phyloP scores from a whole-genome alignment of 768 basidiomycete species.

The Suillus plorans region DNA sequence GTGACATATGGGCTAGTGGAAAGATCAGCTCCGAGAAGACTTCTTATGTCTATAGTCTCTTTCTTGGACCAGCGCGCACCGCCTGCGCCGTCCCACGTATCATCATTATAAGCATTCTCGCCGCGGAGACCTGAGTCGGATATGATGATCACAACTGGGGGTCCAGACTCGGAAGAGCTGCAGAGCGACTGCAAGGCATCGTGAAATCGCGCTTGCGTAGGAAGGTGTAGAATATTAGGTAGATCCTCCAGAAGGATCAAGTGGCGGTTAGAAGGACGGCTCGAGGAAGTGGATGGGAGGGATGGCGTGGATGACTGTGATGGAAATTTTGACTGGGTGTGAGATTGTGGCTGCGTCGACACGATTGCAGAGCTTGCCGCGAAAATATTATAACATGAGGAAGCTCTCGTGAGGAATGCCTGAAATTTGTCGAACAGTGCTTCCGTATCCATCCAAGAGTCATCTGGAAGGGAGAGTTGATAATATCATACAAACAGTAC shows the following conservation, averaged over 20 bases:
- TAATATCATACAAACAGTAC: background rate
- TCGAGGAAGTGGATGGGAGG: conserved; percentile 12
- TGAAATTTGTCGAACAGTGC: conserved; percentile 66
- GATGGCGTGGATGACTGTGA: conserved; percentile 12
- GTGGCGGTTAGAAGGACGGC: conserved; percentile 38
- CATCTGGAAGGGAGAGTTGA: conserved; percentile 12
- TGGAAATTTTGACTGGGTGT: background rate
- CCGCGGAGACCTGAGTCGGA: conserved; percentile 83
- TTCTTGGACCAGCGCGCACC: conserved; percentile 48
- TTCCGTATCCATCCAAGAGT: conserved; percentile 15
- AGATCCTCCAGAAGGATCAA: conserved; percentile 86
- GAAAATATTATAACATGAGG: conserved; percentile 58
- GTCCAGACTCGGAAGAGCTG: conserved; percentile 26
- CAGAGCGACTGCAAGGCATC: conserved; percentile 59
- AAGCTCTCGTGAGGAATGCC: conserved; percentile 70
- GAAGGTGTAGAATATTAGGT: conserved; percentile 81
- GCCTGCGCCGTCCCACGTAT: conserved; percentile 45
- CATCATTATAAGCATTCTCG: conserved; percentile 47
- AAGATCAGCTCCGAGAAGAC: conserved; percentile 67
- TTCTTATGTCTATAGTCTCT: conserved; percentile 64
- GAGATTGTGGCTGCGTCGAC: background rate
- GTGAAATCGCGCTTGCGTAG: conserved; percentile 73
- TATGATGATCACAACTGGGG: conserved; percentile 79
- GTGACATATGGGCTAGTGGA: conserved; percentile 72
- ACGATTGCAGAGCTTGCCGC: background rate